Evolutionary conservation across 805 yeast species (phyloP).

Genomic region (Dipodascus albidus): DNA sequence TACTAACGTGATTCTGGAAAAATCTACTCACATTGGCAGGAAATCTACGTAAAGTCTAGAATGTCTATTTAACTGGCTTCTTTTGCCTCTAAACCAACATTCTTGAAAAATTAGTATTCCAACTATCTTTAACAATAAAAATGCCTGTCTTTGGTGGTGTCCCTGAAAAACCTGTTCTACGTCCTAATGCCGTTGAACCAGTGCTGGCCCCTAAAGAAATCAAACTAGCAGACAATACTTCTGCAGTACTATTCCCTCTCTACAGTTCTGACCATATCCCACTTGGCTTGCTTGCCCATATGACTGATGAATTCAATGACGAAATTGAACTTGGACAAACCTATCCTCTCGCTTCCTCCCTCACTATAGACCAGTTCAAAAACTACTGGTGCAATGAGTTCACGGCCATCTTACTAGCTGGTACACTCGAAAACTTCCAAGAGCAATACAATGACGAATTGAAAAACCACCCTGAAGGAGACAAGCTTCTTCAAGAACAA

Average conservation of each 20-base stretch:
- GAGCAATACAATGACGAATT: background rate
- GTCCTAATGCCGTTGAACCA: background rate
- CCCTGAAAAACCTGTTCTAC: background rate
- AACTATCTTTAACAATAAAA: background rate
- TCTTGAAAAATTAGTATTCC: background rate
- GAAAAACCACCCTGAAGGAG: conserved; percentile 12
- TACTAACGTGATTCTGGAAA: too few relatives aligned
- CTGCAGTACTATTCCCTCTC: conserved; percentile 53
- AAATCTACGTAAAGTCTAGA: too few relatives aligned
- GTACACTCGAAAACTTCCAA: conserved; percentile 12
- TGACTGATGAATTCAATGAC: conserved; percentile 44
- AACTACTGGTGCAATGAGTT: conserved; percentile 59
- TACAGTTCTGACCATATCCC: conserved; percentile 41
- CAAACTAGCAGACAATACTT: conserved; percentile 27
- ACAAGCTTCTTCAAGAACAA: conserved; percentile 13
- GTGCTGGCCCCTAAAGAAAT: background rate
- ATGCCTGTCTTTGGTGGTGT: conserved; percentile 1
- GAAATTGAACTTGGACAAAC: conserved; percentile 67
- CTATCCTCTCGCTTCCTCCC: conserved; percentile 41
- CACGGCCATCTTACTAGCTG: conserved; percentile 48
- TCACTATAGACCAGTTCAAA: conserved; percentile 39
- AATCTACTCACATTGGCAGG: too few relatives aligned
- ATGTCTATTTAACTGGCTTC: too few relatives aligned
- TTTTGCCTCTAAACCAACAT: background rate
- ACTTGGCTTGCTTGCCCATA: conserved; percentile 31